Percentiles rank a stretch among this genome's conserved stretches.
These are phyloP conservation scores for Diaporthe eres DNA, from an alignment of 2,329 filamentous ascomycete genomes.

Conservation along the genomic window DNA sequence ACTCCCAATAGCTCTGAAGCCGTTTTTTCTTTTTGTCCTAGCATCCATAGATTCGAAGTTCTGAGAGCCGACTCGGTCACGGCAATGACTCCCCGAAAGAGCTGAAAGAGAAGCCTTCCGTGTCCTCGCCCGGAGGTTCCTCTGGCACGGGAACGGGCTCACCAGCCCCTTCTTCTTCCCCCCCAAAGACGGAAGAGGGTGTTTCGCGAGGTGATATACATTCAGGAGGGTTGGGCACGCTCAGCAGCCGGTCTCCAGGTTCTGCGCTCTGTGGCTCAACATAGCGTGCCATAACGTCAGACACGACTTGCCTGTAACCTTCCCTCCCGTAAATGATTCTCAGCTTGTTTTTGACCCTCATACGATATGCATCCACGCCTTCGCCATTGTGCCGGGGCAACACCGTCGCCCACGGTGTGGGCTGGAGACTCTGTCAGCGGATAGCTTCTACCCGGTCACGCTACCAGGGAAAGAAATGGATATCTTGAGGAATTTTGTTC, in stretches of 20 bases:
- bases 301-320: neutral
- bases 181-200: neutral
- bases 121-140: neutral
- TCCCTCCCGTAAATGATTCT: neutral
- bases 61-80: neutral
- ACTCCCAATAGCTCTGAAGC: neutral
- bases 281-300: neutral
- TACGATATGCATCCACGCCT: accelerated
- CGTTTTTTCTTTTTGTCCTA: neutral
- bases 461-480: neutral
- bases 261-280: neutral
- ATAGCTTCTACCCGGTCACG: neutral
- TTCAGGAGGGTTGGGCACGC: neutral
- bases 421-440: neutral
- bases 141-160: neutral
- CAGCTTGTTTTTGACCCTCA: neutral
- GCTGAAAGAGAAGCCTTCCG: too few species aligned
- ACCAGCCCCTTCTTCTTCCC: neutral
- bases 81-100: too few species aligned
- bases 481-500: too few species aligned
- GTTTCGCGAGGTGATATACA: neutral
- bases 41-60: neutral
- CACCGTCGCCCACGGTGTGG: neutral
- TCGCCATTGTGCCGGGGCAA: neutral
- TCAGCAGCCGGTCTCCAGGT: neutral